Evolutionary conservation across 805 yeast genomes (phyloP).

Genomic region (Candida golubevii): DNA sequence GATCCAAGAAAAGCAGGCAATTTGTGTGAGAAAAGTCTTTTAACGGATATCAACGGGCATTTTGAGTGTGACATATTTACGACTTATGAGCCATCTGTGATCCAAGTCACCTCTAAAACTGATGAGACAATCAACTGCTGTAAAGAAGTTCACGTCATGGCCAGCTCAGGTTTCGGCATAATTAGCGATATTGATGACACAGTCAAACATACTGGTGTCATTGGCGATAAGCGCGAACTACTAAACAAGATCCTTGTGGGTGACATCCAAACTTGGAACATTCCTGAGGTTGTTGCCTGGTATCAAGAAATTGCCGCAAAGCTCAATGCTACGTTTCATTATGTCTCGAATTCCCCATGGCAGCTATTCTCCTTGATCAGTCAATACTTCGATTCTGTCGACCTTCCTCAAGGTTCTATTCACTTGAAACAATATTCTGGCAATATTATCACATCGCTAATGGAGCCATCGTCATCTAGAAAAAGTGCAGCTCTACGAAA

Average conservation of each 20-base stretch:
- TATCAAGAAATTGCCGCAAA: conserved; percentile 45
- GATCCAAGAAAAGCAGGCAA: conserved; percentile 22
- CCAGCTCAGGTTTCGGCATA: conserved; percentile 55
- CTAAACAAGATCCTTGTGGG: conserved; percentile 73
- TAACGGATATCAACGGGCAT: conserved; percentile 66
- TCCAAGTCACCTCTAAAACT: conserved; percentile 46
- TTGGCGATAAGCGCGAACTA: conserved; percentile 80
- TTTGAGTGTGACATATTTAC: conserved; percentile 53
- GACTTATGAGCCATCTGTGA: conserved; percentile 55
- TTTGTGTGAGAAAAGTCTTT: conserved; percentile 26
- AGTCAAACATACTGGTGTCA: conserved; percentile 82
- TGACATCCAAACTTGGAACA: conserved; percentile 60
- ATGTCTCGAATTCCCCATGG: conserved; percentile 95
- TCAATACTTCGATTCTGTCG: conserved; percentile 50
- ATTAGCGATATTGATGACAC: conserved; percentile 96
- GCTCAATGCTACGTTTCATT: conserved; percentile 66
- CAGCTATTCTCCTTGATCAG: conserved; percentile 65
- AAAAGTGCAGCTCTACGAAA: conserved; percentile 63
- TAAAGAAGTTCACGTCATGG: conserved; percentile 42
- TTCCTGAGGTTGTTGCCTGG: conserved; percentile 75
- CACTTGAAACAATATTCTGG: conserved; percentile 89
- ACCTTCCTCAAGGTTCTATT: conserved; percentile 75
- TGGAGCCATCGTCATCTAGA: conserved; percentile 83
- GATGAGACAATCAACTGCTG: conserved; percentile 47
- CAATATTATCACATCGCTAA: conserved; percentile 69